These are phyloP conservation scores for Saturnispora sekii DNA, from an alignment of 805 yeast species.

Conservation along the genomic window DNA sequence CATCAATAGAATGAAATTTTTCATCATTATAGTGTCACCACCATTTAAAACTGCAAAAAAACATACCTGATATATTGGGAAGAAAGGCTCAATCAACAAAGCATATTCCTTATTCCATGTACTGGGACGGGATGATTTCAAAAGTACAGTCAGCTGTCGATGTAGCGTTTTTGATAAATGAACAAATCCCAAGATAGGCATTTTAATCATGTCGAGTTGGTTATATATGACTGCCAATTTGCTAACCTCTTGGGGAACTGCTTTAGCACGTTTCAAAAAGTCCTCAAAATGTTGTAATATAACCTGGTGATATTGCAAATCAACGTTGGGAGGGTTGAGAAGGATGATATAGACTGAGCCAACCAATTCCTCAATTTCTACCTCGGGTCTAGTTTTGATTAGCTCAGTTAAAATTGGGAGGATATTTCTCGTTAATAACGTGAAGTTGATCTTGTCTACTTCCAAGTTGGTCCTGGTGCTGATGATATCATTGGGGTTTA, in stretches of 20 bases:
- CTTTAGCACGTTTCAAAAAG: not conserved
- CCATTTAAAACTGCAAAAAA: not conserved
- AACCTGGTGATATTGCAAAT: not conserved
- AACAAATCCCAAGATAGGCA: too few species aligned
- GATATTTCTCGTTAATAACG: not conserved
- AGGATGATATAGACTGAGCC: not conserved
- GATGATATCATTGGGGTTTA: not conserved
- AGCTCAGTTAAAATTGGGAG: not conserved
- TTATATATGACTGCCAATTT: not conserved
- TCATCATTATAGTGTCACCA: not conserved
- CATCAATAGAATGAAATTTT: not conserved
- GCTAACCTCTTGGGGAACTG: not conserved
- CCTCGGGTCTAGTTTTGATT: too few species aligned
- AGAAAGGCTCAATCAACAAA: not conserved
- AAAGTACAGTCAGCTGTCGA: too few species aligned
- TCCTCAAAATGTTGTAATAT: not conserved
- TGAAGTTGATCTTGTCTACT: not conserved
- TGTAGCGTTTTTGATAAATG: too few species aligned
- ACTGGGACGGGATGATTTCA: too few species aligned
- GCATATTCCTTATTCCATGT: too few species aligned
- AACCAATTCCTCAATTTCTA: too few species aligned
- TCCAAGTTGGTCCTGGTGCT: not conserved
- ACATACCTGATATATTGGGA: not conserved
- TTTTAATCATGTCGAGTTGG: not conserved
- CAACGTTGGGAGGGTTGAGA: slow-evolving; percentile 3